A percentile compares a stretch with the other conserved stretches of the same genome.
Evolutionary conservation across 2,329 filamentous ascomycete species (phyloP).

Genomic region (Neonectria faginata): DNA sequence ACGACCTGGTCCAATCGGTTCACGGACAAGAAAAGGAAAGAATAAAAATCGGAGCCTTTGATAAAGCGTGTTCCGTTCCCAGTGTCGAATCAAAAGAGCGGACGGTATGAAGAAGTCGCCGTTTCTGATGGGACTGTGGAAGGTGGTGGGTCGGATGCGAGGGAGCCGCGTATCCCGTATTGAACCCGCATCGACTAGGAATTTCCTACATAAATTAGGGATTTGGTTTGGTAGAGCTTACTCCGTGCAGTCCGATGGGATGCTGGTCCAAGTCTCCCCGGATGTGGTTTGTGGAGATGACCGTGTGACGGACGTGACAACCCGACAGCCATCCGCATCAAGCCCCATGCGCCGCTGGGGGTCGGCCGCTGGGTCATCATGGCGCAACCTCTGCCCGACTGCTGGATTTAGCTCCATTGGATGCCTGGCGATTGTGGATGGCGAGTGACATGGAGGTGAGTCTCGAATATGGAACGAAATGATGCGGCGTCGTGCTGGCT

Average conservation of each 20-base stretch:
- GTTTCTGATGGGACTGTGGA: neutral
- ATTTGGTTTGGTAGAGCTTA: neutral
- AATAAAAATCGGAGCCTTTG: neutral
- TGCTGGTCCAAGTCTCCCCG: neutral
- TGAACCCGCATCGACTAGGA: too few species aligned
- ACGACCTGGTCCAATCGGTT: neutral
- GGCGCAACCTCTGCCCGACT: neutral
- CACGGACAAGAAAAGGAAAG: neutral
- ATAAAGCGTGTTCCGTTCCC: neutral
- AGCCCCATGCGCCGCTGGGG: neutral
- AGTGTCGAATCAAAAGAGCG: neutral
- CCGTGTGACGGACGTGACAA: neutral
- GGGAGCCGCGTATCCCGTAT: neutral
- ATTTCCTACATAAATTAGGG: neutral
- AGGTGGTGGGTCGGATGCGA: neutral
- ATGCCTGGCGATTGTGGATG: neutral
- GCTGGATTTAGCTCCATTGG: neutral
- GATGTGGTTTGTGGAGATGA: neutral
- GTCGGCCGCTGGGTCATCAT: slow-evolving; percentile 15
- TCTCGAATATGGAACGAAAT: neutral
- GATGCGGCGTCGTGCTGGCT: slow-evolving; percentile 3
- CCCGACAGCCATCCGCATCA: neutral
- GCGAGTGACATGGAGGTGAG: neutral
- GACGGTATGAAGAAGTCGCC: too few species aligned
- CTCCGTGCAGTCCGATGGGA: neutral